phyloP scores from a whole-genome alignment of 257 asterid genomes.

The Sherardia arvensis region DNA sequence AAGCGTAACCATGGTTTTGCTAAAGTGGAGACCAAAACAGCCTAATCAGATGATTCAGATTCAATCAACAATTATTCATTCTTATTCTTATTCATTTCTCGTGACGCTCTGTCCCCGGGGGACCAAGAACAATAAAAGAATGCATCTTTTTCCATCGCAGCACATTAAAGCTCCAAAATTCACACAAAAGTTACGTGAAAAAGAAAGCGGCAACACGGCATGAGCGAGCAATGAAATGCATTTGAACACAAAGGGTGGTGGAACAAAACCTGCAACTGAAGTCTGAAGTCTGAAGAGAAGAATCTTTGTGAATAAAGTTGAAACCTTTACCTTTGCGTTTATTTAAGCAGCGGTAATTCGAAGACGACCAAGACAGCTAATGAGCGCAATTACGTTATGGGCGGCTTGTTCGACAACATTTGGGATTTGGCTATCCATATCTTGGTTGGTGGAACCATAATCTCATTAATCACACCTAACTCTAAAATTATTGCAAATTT shows the following conservation, averaged over 20 bases:
- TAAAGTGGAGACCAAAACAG: neutral
- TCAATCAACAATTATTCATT: neutral
- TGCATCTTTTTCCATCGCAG: neutral
- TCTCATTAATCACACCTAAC: neutral
- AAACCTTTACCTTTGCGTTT: neutral
- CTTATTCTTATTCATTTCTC: neutral
- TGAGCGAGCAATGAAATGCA: neutral
- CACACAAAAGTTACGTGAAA: neutral
- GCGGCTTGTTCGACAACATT: neutral
- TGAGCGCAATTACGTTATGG: neutral
- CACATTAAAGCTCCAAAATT: neutral
- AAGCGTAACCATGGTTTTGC: neutral
- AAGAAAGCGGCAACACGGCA: neutral
- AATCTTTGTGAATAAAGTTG: neutral
- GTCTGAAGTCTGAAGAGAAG: neutral
- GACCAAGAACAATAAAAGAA: neutral
- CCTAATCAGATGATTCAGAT: neutral
- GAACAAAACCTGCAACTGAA: conserved; percentile 12
- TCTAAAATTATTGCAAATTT: neutral
- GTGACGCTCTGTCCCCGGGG: neutral
- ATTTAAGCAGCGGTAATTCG: neutral
- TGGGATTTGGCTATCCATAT: neutral
- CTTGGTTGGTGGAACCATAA: neutral
- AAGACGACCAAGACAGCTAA: neutral
- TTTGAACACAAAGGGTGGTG: neutral